Conservation (phyloP, 164 flowering plant genomes). For the Stephania yunnanensis region DNA sequence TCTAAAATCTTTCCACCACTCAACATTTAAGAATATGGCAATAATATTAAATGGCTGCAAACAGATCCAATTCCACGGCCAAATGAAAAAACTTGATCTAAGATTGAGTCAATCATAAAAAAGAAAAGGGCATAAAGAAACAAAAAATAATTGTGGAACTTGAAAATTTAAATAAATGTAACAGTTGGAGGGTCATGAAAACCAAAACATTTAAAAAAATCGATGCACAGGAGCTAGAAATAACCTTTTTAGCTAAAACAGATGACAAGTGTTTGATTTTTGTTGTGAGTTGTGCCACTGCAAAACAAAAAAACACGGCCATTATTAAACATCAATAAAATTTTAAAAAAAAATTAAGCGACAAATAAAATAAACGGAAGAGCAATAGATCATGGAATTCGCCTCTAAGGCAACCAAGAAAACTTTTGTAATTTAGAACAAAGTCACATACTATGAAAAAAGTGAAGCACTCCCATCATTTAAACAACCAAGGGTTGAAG, state of each 20-base stretch:
- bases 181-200: background rate
- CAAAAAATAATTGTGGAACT: background rate
- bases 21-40: background rate
- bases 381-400: background rate
- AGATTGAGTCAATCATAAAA: background rate
- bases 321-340: background rate
- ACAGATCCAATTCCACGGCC: background rate
- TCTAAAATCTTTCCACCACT: background rate
- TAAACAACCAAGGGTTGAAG: background rate
- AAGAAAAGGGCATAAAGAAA: background rate
- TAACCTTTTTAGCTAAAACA: constrained; percentile 74
- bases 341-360: background rate
- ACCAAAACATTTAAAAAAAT: background rate
- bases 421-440: background rate
- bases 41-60: background rate
- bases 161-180: background rate
- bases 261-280: constrained; percentile 77
- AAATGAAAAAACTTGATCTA: background rate
- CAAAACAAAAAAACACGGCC: constrained; percentile 20
- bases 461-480: background rate
- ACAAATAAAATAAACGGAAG: background rate
- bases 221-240: background rate
- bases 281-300: constrained; percentile 87
- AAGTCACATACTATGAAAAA: background rate
- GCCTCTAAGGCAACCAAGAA: background rate